These are phyloP conservation scores for Lolium multiflorum DNA, from an alignment of 176 grass and related monocot genomes.

Conservation along the genomic window DNA sequence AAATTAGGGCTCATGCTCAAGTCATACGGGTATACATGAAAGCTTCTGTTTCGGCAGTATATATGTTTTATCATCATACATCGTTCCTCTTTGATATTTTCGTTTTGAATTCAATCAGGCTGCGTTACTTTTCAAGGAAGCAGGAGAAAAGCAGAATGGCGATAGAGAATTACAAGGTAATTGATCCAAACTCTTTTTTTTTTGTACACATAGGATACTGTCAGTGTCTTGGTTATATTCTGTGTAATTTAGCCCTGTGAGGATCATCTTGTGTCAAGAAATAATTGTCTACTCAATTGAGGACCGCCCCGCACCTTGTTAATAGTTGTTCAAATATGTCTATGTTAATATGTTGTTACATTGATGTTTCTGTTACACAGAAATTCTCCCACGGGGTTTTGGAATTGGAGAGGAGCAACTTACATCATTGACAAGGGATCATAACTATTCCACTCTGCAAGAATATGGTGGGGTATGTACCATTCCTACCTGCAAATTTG, in stretches of 20 bases:
- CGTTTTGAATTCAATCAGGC: conserved; percentile 65
- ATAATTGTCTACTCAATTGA: conserved; percentile 12
- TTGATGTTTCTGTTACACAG: conserved; percentile 46
- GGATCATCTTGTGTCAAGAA: conserved; percentile 30
- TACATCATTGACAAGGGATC: conserved; percentile 78
- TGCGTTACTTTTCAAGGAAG: conserved; percentile 93
- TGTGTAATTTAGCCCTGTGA: conserved; percentile 28
- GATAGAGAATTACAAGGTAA: conserved; percentile 62
- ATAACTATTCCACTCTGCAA: conserved; percentile 79
- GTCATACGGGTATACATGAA: conserved; percentile 81
- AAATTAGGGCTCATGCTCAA: conserved; percentile 94
- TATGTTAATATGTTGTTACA: conserved; percentile 44
- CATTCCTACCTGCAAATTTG: conserved; percentile 38
- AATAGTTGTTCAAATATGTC: neutral
- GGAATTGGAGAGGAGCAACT: conserved; percentile 71
- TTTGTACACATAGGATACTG: neutral
- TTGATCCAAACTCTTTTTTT: neutral
- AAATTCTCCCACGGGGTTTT: conserved; percentile 51
- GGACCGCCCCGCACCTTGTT: conserved; percentile 11
- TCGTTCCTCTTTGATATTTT: conserved; percentile 36
- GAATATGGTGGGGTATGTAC: conserved; percentile 84
- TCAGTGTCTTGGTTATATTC: neutral
- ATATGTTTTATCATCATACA: neutral
- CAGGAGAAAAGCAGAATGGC: conserved; percentile 61
- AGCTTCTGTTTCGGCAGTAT: conserved; percentile 38